Conservation (phyloP, 2,329 filamentous ascomycete genomes). For the Penicillium hordei region DNA sequence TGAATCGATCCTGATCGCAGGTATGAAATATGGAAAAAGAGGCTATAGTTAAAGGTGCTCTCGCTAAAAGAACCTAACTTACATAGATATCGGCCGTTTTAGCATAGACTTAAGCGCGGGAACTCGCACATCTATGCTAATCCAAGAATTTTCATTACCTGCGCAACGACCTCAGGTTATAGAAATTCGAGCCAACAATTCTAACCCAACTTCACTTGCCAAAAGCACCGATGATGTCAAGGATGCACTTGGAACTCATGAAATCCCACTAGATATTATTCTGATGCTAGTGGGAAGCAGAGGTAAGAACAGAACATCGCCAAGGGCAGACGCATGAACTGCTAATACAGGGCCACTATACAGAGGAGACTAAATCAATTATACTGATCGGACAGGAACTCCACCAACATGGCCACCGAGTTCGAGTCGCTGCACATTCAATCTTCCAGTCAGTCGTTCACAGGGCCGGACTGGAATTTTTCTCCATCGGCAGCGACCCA, state of each 20-base stretch:
- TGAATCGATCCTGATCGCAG: neutral
- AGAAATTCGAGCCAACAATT: neutral
- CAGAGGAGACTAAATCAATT: conserved; percentile 9
- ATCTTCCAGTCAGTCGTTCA: neutral
- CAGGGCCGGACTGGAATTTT: conserved; percentile 8
- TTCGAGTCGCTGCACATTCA: conserved; percentile 5
- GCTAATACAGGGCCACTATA: neutral
- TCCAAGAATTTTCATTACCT: neutral
- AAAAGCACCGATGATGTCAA: neutral
- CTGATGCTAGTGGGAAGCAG: conserved; percentile 12
- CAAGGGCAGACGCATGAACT: neutral
- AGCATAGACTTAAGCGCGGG: conserved; percentile 10
- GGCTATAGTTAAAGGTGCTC: neutral
- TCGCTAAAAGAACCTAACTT: neutral
- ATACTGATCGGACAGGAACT: conserved; percentile 5
- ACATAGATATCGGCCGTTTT: neutral
- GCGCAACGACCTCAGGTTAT: neutral
- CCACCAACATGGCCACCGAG: conserved; percentile 1
- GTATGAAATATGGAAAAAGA: neutral
- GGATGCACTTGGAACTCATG: neutral
- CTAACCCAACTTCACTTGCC: neutral
- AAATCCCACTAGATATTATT: conserved; percentile 5
- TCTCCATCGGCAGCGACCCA: conserved; percentile 6
- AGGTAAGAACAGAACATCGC: neutral
- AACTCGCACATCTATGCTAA: neutral